Evolutionary conservation across 352 stramenopile species (phyloP).

Genomic region (Aphanomyces invadans): DNA sequence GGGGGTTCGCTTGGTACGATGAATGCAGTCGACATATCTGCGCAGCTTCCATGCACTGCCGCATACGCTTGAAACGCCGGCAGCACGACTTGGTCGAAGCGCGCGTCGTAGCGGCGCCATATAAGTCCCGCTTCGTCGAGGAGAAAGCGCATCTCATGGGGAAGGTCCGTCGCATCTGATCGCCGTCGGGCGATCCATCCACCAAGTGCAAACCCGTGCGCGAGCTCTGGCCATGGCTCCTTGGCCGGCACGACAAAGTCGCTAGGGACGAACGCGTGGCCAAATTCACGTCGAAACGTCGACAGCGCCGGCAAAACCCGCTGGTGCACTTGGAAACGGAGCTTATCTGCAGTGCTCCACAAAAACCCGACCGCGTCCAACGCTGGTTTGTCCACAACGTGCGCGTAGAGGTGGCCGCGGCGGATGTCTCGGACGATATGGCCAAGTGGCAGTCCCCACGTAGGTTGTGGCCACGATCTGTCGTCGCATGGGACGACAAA

Average conservation of each 20-base stretch:
- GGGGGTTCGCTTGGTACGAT: conserved; percentile 46
- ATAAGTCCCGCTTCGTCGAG: conserved; percentile 60
- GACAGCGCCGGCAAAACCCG: conserved; percentile 53
- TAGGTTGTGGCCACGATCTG: conserved; percentile 69
- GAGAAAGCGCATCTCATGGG: conserved; percentile 36
- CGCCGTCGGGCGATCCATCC: conserved; percentile 68
- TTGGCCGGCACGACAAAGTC: conserved; percentile 60
- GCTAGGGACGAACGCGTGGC: conserved; percentile 44
- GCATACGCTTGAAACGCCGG: conserved; percentile 60
- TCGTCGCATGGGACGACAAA: conserved; percentile 78
- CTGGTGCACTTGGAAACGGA: conserved; percentile 44
- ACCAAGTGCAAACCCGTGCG: conserved; percentile 54
- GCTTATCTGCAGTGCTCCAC: conserved; percentile 73
- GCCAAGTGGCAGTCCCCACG: conserved; percentile 81
- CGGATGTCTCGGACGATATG: conserved; percentile 89
- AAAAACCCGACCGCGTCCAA: conserved; percentile 88
- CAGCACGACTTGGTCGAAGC: conserved; percentile 54
- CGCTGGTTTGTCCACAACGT: conserved; percentile 69
- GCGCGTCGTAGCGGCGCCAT: conserved; percentile 63
- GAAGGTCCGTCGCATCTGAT: conserved; percentile 37
- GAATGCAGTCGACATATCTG: conserved; percentile 67
- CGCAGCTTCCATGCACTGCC: conserved; percentile 41
- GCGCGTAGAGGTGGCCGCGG: conserved; percentile 50
- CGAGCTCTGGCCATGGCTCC: conserved; percentile 44
- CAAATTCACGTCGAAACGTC: conserved; percentile 41